phyloP scores from a whole-genome alignment of 495 filamentous ascomycete species.

The Chaetomium cochliodes region DNA sequence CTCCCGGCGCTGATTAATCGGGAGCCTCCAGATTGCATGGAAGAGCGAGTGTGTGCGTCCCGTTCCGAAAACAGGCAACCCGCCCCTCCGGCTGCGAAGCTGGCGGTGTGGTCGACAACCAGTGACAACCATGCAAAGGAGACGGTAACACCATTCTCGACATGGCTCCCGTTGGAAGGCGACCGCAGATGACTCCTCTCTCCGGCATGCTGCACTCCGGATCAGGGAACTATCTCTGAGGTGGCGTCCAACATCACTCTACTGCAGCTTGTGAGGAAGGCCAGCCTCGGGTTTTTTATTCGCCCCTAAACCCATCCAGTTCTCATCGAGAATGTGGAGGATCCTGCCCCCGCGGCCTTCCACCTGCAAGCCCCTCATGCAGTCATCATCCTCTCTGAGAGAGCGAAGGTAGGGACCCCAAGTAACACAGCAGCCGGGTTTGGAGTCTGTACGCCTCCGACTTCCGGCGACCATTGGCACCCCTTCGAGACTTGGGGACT shows the following conservation, averaged over 20 bases:
- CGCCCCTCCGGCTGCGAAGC: slow-evolving; percentile 7
- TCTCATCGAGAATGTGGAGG: neutral
- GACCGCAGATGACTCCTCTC: neutral
- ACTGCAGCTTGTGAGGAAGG: neutral
- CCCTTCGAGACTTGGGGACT: neutral
- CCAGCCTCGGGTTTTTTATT: slow-evolving; percentile 9
- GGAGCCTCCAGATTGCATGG: slow-evolving; percentile 8
- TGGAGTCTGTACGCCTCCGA: neutral
- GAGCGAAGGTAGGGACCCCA: neutral
- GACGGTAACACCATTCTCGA: neutral
- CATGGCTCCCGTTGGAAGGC: neutral
- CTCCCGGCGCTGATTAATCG: slow-evolving; percentile 25
- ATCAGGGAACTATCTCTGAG: slow-evolving; percentile 4
- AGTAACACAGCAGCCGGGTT: neutral
- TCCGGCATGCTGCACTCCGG: slow-evolving; percentile 3
- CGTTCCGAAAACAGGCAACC: slow-evolving; percentile 2
- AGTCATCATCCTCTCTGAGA: slow-evolving; percentile 7
- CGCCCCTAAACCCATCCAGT: neutral
- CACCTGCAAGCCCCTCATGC: slow-evolving; percentile 14
- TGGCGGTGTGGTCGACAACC: slow-evolving; percentile 20
- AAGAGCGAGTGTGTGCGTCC: neutral
- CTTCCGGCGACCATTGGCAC: neutral
- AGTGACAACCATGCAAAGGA: slow-evolving; percentile 1
- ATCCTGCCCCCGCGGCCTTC: slow-evolving; percentile 1
- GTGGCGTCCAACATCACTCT: neutral